Percentiles rank a stretch among this genome's conserved stretches.
Evolutionary conservation across 306 rosid genomes (phyloP).

Genomic region (Medicago truncatula): MtrunA17r5.0-ANR NC_053046.1:2647001-2647500

Average conservation of each 20-base stretch:
- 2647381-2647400: slow-evolving; percentile 63
- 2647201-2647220: slow-evolving; percentile 32
- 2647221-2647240: slow-evolving; percentile 65
- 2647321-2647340: slow-evolving; percentile 95
- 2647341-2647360: slow-evolving; percentile 82
- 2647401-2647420: not conserved
- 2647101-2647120: slow-evolving; percentile 62
- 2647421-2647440: no score
- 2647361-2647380: slow-evolving; percentile 76
- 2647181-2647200: slow-evolving; percentile 70
- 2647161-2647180: slow-evolving; percentile 59
- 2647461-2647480: not conserved
- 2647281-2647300: slow-evolving; percentile 75
- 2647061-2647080: slow-evolving; percentile 61
- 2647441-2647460: not conserved
- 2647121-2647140: slow-evolving; percentile 48
- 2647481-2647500: not conserved
- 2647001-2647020: not conserved
- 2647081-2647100: slow-evolving; percentile 55
- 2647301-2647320: slow-evolving; percentile 76
- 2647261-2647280: slow-evolving; percentile 79
- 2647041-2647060: slow-evolving; percentile 55
- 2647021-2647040: slow-evolving; percentile 58
- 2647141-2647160: slow-evolving; percentile 57
- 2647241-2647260: slow-evolving; percentile 81